Conservation (phyloP, 2,329 filamentous ascomycete genomes). For the Penicillium sp. region DNA sequence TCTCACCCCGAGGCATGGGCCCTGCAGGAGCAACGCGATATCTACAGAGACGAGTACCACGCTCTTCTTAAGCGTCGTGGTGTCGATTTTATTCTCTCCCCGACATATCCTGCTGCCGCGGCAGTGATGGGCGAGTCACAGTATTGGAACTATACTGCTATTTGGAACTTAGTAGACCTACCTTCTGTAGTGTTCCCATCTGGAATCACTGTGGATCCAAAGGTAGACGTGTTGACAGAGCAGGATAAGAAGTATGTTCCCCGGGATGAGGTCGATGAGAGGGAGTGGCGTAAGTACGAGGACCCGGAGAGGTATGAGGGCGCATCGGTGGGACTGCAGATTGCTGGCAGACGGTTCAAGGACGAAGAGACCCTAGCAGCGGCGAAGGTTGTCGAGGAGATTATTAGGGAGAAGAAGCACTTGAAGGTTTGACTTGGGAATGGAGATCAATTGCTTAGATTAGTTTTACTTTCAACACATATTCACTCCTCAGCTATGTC, state of each 20-base stretch:
- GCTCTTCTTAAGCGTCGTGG: constrained; percentile 29
- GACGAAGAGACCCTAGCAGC: constrained; percentile 52
- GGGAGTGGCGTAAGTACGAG: constrained; percentile 36
- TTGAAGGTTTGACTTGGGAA: constrained; percentile 4
- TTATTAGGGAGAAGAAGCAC: constrained; percentile 9
- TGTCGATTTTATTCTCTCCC: constrained; percentile 37
- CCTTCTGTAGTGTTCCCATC: constrained; percentile 33
- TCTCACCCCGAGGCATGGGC: constrained; percentile 32
- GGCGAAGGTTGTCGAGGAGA: constrained; percentile 27
- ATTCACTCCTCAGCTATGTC: not conserved
- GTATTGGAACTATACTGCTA: constrained; percentile 39
- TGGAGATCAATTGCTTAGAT: not conserved
- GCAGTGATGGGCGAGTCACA: constrained; percentile 35
- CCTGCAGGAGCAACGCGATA: constrained; percentile 29
- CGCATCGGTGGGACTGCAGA: constrained; percentile 53
- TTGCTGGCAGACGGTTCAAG: constrained; percentile 52
- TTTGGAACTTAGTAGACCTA: constrained; percentile 36
- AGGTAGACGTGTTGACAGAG: constrained; percentile 23
- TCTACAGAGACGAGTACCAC: constrained; percentile 35
- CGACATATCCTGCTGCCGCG: constrained; percentile 29
- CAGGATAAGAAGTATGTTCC: constrained; percentile 24
- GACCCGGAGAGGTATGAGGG: constrained; percentile 36
- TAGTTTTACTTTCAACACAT: not conserved
- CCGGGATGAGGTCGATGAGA: constrained; percentile 29
- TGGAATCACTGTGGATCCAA: constrained; percentile 29